Conservation (phyloP, 495 filamentous ascomycete species). For the Podospora pseudopauciseta region DNA sequence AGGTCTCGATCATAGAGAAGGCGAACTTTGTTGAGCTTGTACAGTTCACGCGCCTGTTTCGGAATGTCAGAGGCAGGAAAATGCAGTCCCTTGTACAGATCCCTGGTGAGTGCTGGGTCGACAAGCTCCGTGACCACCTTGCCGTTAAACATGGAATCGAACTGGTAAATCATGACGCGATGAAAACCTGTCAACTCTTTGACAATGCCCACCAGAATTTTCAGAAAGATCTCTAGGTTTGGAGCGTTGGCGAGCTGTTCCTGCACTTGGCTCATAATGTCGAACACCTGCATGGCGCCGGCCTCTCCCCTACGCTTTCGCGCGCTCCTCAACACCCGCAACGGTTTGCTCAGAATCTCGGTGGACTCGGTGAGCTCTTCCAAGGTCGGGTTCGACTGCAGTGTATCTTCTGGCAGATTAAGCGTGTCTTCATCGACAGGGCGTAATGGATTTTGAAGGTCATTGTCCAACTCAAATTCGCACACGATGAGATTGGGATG, state of each 20-base stretch:
- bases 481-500: constrained; percentile 75
- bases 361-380: constrained; percentile 76
- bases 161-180: constrained; percentile 91
- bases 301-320: constrained; percentile 76
- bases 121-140: constrained; percentile 84
- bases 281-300: constrained; percentile 90
- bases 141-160: constrained; percentile 79
- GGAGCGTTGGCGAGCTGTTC: constrained; percentile 69
- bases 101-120: constrained; percentile 72
- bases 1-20: constrained; percentile 73
- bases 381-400: constrained; percentile 61
- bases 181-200: constrained; percentile 92
- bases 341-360: constrained; percentile 66
- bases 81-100: constrained; percentile 84
- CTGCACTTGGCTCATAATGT: constrained; percentile 84
- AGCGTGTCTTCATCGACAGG: constrained; percentile 54
- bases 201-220: constrained; percentile 70
- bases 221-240: constrained; percentile 64
- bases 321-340: constrained; percentile 75
- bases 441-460: constrained; percentile 65
- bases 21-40: constrained; percentile 77
- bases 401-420: constrained; percentile 66
- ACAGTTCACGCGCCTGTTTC: constrained; percentile 75
- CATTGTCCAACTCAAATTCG: constrained; percentile 90
- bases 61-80: constrained; percentile 93